Base-by-base conservation (phyloP, 129 eudicot species). In the Helichrysum umbraculigerum region DNA sequence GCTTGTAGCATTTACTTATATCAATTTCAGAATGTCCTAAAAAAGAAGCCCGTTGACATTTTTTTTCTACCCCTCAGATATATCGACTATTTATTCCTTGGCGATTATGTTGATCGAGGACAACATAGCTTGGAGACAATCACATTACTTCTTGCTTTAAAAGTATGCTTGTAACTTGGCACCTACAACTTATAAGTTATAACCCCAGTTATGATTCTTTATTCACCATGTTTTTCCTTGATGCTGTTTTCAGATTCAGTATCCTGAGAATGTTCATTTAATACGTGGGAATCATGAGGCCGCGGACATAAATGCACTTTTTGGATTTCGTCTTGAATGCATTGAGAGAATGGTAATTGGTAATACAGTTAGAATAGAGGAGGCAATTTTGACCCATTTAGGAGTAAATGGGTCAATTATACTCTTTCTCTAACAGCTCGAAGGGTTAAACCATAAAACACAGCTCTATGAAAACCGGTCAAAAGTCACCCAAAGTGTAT, bases 241-340 rank as follows among this genome's bases (percentile, higher is more conserved):
- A 28, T 34, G 0, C 17, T 68, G 57, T 73, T 67, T 82, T 63
- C 90, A 94, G 98, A 94, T 94, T 73, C 93, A 94, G 78, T 87
- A 88, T 81, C 97, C 98, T 1, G 98, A 94, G 66, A 94, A 87
- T 84, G 89, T 94, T 79, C 97, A 94, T 86, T 78, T 94, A 84
- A 94, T 94, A 72, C 96, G 98, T 62, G 98, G 98, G 76, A 94
- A 94, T 78, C 98, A 94, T 12, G 98, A 94, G 84, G 98, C 98
- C 74, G 98, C 98, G 73, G 98, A 94, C 41, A 35, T 35, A 35
- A 35, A 35, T 35, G 41, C 41, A 35, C 41, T 35, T 8, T 35
- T 35, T 35, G 98, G 98, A 52, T 94, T 94, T 71, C 98, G 98
- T 73, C 91, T 94, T 72, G 98, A 94, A 78, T 94, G 98, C 86